A percentile compares a stretch with the other conserved stretches of the same genome.
Evolutionary conservation across 2,329 filamentous ascomycete genomes (phyloP).

Genomic region (Aureobasidium sp.): DNA sequence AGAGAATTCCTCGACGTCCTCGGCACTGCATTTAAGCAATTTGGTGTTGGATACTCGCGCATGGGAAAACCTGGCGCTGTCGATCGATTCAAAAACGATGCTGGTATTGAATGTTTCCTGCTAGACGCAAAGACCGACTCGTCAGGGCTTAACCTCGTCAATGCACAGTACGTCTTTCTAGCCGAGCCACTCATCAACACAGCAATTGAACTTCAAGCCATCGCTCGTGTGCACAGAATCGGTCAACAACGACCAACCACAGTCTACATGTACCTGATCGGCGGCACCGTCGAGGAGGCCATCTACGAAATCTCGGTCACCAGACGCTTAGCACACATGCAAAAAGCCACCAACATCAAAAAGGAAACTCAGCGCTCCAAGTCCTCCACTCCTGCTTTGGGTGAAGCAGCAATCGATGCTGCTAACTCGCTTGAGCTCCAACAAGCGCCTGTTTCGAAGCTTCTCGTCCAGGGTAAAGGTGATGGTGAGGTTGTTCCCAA

Average conservation of each 20-base stretch:
- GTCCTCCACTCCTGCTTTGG: constrained; percentile 31
- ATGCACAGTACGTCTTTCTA: constrained; percentile 88
- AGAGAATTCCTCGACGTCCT: constrained; percentile 72
- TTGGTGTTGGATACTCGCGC: constrained; percentile 65
- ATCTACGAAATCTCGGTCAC: constrained; percentile 82
- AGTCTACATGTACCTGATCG: constrained; percentile 92
- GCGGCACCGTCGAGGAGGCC: constrained; percentile 82
- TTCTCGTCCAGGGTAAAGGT: constrained; percentile 62
- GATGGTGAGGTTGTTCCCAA: constrained; percentile 74
- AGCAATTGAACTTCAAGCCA: constrained; percentile 87
- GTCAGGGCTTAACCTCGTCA: constrained; percentile 83
- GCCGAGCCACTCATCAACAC: constrained; percentile 93
- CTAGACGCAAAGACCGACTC: constrained; percentile 84
- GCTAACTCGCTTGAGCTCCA: constrained; percentile 82
- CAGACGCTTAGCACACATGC: constrained; percentile 70
- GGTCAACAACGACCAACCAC: constrained; percentile 83
- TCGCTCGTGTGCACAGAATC: constrained; percentile 90
- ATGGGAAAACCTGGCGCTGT: constrained; percentile 66
- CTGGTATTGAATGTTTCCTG: constrained; percentile 71
- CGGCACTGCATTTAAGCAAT: constrained; percentile 58
- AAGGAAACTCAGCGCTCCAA: constrained; percentile 17
- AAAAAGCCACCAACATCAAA: constrained; percentile 21
- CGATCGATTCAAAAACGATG: constrained; percentile 67
- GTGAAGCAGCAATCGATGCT: constrained; percentile 62
- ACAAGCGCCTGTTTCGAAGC: constrained; percentile 58